These are phyloP conservation scores for Hippophae tibetana DNA, from an alignment of 306 rosid genomes.

Conservation along the genomic window DNA sequence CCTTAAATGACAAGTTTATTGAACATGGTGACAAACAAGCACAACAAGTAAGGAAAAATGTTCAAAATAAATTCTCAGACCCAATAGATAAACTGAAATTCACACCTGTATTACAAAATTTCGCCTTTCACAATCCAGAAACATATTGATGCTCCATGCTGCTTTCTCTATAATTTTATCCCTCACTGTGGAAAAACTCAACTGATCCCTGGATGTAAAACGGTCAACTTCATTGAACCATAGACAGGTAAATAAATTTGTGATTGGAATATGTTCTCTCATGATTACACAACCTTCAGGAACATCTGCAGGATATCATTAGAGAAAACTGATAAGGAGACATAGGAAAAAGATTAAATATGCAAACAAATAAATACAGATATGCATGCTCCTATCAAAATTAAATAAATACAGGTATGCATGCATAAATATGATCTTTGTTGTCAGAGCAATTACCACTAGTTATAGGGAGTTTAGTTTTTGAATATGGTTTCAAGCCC, in stretches of 20 bases:
- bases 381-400: background rate
- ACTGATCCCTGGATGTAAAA: conserved; percentile 91
- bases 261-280: conserved; percentile 88
- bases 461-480: conserved; percentile 79
- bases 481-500: conserved; percentile 74
- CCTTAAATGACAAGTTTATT: too few relatives aligned
- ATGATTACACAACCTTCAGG: conserved; percentile 93
- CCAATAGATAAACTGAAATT: background rate
- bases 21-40: background rate
- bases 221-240: conserved; percentile 99
- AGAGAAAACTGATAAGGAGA: conserved; percentile 11
- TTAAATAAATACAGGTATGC: too few relatives aligned
- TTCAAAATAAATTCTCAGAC: background rate
- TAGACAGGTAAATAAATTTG: conserved; percentile 84
- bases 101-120: conserved; percentile 85
- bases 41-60: background rate
- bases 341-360: conserved; percentile 6
- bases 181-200: conserved; percentile 86
- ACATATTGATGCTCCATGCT: conserved; percentile 75
- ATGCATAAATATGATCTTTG: background rate
- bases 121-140: conserved; percentile 91
- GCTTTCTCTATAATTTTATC: conserved; percentile 73
- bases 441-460: conserved; percentile 47
- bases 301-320: conserved; percentile 63
- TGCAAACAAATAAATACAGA: background rate